Evolutionary conservation across 1,139 yeast genomes (phyloP).

Genomic region (Protomyces inouyei): DNA sequence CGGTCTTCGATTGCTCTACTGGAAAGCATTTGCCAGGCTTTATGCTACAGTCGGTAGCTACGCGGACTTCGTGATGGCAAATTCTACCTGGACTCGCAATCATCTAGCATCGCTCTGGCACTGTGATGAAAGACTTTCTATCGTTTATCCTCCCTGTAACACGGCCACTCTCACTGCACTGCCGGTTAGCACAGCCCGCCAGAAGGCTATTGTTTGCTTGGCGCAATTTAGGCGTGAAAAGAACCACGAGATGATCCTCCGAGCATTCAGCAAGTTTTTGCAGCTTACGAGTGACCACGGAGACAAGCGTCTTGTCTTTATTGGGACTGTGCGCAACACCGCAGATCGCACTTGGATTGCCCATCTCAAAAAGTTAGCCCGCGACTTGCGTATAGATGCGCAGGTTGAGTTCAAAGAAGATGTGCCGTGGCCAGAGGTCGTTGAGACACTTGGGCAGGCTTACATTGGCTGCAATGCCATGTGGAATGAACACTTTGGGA

Average conservation of each 20-base stretch:
- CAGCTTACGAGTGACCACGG: constrained; percentile 23
- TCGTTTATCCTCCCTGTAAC: constrained; percentile 84
- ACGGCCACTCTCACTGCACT: constrained; percentile 49
- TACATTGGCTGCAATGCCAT: constrained; percentile 85
- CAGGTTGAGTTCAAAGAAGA: constrained; percentile 67
- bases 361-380: constrained; percentile 47
- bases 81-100: constrained; percentile 85
- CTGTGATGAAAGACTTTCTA: constrained; percentile 37
- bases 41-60: constrained; percentile 64
- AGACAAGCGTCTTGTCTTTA: constrained; percentile 51
- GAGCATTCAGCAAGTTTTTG: constrained; percentile 55
- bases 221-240: constrained; percentile 97
- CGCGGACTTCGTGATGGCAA: constrained; percentile 64
- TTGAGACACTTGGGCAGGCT: constrained; percentile 52
- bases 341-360: constrained; percentile 61
- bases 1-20: constrained; percentile 56
- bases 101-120: constrained; percentile 50
- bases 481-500: constrained; percentile 99
- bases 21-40: constrained; percentile 52
- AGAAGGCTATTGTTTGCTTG: constrained; percentile 61
- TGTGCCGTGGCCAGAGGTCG: constrained; percentile 63
- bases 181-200: constrained; percentile 40
- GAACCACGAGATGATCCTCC: constrained; percentile 67
- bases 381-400: constrained; percentile 48
- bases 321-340: constrained; percentile 77